Evolutionary conservation across 2,329 filamentous ascomycete genomes (phyloP), one percentile per base, ranked within the genome.

Genomic region (Epichloe gansuensis): DNA sequence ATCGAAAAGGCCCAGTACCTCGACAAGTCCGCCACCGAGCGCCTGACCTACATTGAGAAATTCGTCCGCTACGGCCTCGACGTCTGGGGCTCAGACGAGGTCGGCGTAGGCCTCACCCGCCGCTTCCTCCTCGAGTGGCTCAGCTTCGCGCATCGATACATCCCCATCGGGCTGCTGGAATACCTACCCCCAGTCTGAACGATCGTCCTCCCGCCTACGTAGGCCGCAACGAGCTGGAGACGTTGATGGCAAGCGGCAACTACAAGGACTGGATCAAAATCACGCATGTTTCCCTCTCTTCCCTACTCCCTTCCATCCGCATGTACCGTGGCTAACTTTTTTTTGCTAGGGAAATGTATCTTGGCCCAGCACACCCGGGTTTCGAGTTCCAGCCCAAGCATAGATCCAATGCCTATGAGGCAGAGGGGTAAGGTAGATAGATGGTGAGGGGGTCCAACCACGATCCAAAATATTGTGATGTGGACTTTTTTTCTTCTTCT

Each of bases 201-300:
- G 91, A 98, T 66, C 77, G 93, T 21, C 88, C 93, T 47, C 91
- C 91, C 5, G 81, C 82, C 46, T 98, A 86, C 65, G 80, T 75
- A 61, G 91, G 91, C 21, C 77, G 93, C 54, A 85, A 93, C 68
- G 93, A 98, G 51, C 69, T 98, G 64, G 93, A 98, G 77, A 95
- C 88, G n/a, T 72, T 98, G 58, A 77, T 98, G 71, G 85, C 84
- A 13, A 96, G 90, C 69, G 81, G 82, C 57, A 90, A 97, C 69
- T 96, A 95, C 72, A 86, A 85, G 72, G 93, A 98, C 69, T 98
- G 93, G 93, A 90, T 98, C 67, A 97, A 95, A 75, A 94, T 98
- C 63, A 94, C 85, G 90, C 93, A 79, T 67, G 82, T 75, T 21
- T 5, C 23, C 39, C 21, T 7, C 17, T 34, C 34, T 38, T 54